Conservation (phyloP, 1,139 yeast species). For the Nematodospora anomalae region DNA sequence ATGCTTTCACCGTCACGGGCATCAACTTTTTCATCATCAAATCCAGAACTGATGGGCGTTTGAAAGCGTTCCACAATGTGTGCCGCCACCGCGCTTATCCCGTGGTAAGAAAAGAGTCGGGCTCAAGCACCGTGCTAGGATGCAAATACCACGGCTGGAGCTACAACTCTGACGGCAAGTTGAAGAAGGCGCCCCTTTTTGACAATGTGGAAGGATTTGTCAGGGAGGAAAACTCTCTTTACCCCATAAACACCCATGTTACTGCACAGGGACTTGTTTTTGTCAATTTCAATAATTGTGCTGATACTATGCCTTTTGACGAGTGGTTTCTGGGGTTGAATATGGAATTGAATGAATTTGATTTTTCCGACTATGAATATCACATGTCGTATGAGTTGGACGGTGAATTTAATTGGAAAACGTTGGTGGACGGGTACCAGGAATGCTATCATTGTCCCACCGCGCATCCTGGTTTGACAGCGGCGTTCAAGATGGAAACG, state of each 20-base stretch:
- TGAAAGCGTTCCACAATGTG: constrained; percentile 62
- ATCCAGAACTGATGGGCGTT: constrained; percentile 47
- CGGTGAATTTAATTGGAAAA: constrained; percentile 65
- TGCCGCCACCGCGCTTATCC: constrained; percentile 68
- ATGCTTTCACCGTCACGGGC: constrained; percentile 49
- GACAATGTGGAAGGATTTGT: constrained; percentile 58
- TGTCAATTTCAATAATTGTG: constrained; percentile 50
- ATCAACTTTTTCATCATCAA: constrained; percentile 56
- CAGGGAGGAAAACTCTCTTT: constrained; percentile 55
- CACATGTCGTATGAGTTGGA: constrained; percentile 66
- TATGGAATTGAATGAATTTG: constrained; percentile 54
- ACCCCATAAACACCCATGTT: constrained; percentile 53
- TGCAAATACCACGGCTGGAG: constrained; percentile 71
- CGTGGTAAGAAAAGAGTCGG: constrained; percentile 55
- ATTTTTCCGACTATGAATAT: constrained; percentile 59
- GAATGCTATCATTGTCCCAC: constrained; percentile 70
- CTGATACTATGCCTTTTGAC: constrained; percentile 43
- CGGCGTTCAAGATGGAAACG: constrained; percentile 64
- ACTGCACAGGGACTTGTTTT: constrained; percentile 59
- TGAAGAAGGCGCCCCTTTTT: constrained; percentile 62
- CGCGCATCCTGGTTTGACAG: constrained; percentile 59
- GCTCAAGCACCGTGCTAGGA: constrained; percentile 56
- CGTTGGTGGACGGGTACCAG: constrained; percentile 66
- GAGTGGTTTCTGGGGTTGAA: constrained; percentile 54
- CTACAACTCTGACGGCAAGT: constrained; percentile 55